Evolutionary conservation across 2,329 filamentous ascomycete species (phyloP), one percentile per base, ranked within the genome.

Genomic region (Fusarium keratoplasticum): DNA sequence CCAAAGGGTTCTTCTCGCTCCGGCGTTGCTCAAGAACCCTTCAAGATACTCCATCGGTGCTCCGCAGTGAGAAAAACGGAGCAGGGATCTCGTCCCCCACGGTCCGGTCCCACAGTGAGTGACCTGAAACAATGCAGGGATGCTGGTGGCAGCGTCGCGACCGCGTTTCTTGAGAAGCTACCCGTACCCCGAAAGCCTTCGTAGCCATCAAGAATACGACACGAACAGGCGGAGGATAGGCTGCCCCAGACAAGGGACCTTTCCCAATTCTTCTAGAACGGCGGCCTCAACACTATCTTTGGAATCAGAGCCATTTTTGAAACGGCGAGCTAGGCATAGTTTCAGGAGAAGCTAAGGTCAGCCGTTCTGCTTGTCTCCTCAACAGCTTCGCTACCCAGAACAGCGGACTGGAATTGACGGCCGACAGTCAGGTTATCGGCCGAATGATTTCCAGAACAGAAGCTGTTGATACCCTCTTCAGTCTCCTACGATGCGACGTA

Each of bases 51-150:
- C n/a, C n/a, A 40, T 29, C 7, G 40, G 65, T 63, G 57, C 38
- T 54, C 25, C 31, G 67, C 52, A 65, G 25, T 44, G 38, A 42
- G 47, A 25, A 63, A 63, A 72, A 72, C 61, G 44, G 61, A 60
- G 52, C 71, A 69, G 61, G 74, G 74, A 70, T 72, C 50, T n/a
- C 47, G 65, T 61, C 69, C 67, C 73, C 72, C 74, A 66, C 61
- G 70, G 72, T 58, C 69, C 47, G 64, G 76, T 76, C 68, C 76
- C 76, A 76, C 74, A 72, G 22, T 61, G 65, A 55, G 69, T 58
- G 60, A 78, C 77, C 77, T 78, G 77, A 78, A 78, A 78, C 77
- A 77, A 67, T 60, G 62, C 75, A 72, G 69, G 76, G 76, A 67
- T 76, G 36, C 63, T 55, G 67, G 66, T 44, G 66, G 66, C 68